Evolutionary conservation across 176 grass and related monocot genomes (phyloP).

Genomic region (Saccharum spontaneum): DNA sequence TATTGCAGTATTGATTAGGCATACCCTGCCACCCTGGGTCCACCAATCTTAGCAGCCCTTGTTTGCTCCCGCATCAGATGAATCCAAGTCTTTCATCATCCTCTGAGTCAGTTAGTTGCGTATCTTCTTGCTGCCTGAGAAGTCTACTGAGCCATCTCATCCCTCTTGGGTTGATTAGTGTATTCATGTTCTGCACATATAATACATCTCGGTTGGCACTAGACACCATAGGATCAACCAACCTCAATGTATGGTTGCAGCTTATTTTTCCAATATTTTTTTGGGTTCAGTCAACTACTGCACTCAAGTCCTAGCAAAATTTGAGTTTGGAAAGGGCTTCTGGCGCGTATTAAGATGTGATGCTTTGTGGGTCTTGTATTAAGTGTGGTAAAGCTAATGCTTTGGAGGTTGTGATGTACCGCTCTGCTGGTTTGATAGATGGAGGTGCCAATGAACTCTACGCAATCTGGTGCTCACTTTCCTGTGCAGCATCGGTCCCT

Average conservation of each 20-base stretch:
- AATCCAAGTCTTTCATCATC: neutral
- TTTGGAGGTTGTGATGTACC: neutral
- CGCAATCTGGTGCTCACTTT: conserved; percentile 24
- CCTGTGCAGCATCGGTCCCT: conserved; percentile 59
- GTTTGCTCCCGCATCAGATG: neutral
- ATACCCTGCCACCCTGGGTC: neutral
- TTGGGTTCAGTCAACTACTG: neutral
- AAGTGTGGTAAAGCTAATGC: neutral
- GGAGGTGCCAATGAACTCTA: conserved; percentile 31
- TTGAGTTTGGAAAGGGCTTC: neutral
- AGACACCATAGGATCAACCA: neutral
- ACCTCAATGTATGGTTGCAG: neutral
- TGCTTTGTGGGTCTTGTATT: neutral
- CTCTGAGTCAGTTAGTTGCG: neutral
- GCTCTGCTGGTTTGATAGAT: conserved; percentile 18
- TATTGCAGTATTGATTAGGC: neutral
- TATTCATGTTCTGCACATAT: neutral
- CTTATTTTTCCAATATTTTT: neutral
- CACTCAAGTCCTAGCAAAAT: neutral
- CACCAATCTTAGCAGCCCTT: neutral
- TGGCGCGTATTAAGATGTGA: neutral
- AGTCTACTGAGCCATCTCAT: neutral
- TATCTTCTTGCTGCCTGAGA: neutral
- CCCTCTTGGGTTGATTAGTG: neutral
- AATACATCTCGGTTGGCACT: neutral